Conservation (phyloP, 1,139 yeast species). For the Saccharomycopsis phalli region DNA sequence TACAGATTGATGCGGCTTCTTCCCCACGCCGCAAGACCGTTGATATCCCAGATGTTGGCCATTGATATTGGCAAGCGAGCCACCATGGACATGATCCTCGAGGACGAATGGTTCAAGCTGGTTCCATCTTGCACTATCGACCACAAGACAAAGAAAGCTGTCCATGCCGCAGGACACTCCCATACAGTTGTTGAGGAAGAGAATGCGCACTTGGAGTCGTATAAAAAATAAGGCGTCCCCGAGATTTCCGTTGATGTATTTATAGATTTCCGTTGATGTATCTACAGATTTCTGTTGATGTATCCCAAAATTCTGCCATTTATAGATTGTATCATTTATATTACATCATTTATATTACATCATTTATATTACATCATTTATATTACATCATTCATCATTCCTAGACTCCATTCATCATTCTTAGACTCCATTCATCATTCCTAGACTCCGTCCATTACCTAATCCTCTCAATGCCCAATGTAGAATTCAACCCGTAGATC, state of each 20-base stretch:
- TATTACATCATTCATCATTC: no score
- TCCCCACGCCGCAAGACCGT: constrained; percentile 69
- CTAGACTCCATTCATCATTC: no score
- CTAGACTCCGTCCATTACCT: background rate
- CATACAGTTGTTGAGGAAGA: constrained; percentile 45
- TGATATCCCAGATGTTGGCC: constrained; percentile 66
- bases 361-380: no score
- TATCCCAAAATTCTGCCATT: no score
- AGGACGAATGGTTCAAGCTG: constrained; percentile 59
- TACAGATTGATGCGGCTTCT: constrained; percentile 72
- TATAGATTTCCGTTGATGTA: no score
- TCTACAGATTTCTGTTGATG: no score
- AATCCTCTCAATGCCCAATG: background rate
- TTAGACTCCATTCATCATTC: background rate
- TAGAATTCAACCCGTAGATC: constrained; percentile 1
- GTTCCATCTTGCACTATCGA: constrained; percentile 32
- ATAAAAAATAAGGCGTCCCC: no score
- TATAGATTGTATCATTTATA: no score
- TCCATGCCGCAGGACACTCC: constrained; percentile 43
- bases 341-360: no score
- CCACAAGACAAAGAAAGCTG: constrained; percentile 27
- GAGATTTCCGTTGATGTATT: no score
- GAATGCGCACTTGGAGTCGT: background rate
- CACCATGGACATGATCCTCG: constrained; percentile 52
- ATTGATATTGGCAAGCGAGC: constrained; percentile 63